A percentile compares a stretch with the other conserved stretches of the same genome.
These are phyloP conservation scores for Ascochyta clinopodiicola DNA, from an alignment of 2,329 filamentous ascomycete species.

Conservation along the genomic window DNA sequence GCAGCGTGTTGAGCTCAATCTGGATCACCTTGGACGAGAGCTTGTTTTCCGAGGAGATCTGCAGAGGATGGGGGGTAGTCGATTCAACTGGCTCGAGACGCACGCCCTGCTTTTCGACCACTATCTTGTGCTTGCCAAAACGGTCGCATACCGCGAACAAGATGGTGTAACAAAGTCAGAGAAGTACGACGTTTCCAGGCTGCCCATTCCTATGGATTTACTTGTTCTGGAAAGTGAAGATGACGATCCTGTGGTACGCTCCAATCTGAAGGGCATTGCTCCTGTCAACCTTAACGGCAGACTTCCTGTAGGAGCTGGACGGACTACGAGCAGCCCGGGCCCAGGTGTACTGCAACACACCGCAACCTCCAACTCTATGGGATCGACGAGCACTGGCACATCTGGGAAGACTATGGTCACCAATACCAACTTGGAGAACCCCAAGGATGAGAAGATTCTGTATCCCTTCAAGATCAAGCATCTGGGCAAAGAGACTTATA, in stretches of 20 bases:
- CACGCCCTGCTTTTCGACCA: constrained; percentile 95
- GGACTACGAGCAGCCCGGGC: constrained; percentile 51
- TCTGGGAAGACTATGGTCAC: constrained; percentile 60
- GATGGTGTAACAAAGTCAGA: constrained; percentile 76
- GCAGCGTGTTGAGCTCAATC: constrained; percentile 81
- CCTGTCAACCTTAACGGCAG: constrained; percentile 58
- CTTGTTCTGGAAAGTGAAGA: constrained; percentile 90
- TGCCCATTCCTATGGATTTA: constrained; percentile 96
- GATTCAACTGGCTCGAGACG: constrained; percentile 92
- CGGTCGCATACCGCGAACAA: constrained; percentile 70
- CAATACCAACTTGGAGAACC: constrained; percentile 57
- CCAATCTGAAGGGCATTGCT: constrained; percentile 71
- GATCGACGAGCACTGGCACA: constrained; percentile 55
- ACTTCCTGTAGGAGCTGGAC: constrained; percentile 57
- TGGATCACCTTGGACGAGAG: constrained; percentile 92
- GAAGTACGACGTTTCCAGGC: constrained; percentile 89
- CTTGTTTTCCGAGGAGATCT: constrained; percentile 89
- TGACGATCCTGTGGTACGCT: constrained; percentile 88
- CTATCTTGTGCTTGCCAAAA: constrained; percentile 91
- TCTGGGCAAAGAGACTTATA: constrained; percentile 91
- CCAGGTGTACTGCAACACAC: constrained; percentile 68
- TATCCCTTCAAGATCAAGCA: constrained; percentile 97
- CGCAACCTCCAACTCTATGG: constrained; percentile 68
- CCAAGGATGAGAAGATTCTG: constrained; percentile 76
- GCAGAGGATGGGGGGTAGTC: constrained; percentile 84